Evolutionary conservation across 2,329 filamentous ascomycete species (phyloP).

Genomic region (Blastomyces silverae): DNA sequence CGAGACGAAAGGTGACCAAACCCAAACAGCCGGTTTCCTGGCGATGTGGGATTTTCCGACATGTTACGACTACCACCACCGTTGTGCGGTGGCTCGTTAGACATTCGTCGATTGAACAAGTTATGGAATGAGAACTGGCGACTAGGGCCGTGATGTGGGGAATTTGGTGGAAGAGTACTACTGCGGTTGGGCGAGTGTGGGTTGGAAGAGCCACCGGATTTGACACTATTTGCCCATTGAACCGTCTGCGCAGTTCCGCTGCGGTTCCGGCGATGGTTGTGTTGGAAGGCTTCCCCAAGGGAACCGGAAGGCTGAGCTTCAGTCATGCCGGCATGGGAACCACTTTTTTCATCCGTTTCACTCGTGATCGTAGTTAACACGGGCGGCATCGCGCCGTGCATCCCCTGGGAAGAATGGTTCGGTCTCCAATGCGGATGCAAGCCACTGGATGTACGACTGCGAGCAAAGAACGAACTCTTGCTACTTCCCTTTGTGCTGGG

Average conservation of each 20-base stretch:
- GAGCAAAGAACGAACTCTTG: conserved; percentile 34
- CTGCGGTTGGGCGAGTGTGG: conserved; percentile 21
- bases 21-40: conserved; percentile 13
- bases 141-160: conserved; percentile 48
- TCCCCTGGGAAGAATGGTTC: conserved; percentile 26
- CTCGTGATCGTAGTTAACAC: conserved; percentile 50
- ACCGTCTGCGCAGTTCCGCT: conserved; percentile 24
- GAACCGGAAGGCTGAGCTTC: background rate
- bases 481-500: conserved; percentile 29
- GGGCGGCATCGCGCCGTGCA: conserved; percentile 53
- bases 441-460: conserved; percentile 35
- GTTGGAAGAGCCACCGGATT: conserved; percentile 23
- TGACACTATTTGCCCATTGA: conserved; percentile 32
- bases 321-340: background rate
- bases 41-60: conserved; percentile 3
- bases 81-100: conserved; percentile 22
- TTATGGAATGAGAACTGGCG: conserved; percentile 91
- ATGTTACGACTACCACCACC: background rate
- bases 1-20: conserved; percentile 15
- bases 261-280: conserved; percentile 18
- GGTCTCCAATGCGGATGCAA: conserved; percentile 36
- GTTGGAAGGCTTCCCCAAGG: conserved; percentile 10
- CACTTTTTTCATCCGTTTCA: conserved; percentile 12
- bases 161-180: conserved; percentile 26
- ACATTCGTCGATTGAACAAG: conserved; percentile 57